phyloP scores from a whole-genome alignment of 2,329 filamentous ascomycete genomes.

The Colletotrichum lindemuthianum region DNA sequence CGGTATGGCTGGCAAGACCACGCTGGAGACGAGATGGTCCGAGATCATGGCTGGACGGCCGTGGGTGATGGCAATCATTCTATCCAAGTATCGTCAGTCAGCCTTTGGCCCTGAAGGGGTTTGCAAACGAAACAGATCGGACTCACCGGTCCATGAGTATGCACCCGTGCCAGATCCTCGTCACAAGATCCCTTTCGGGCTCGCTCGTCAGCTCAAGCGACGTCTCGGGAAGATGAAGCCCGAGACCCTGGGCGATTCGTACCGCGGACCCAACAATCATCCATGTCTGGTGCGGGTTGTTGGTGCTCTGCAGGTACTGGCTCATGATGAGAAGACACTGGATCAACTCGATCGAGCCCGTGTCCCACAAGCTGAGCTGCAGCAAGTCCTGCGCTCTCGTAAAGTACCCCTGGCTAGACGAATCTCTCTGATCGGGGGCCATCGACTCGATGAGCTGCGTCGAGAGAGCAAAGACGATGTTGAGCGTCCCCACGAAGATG shows the following conservation, averaged over 20 bases:
- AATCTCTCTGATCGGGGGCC: conserved; percentile 50
- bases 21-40: conserved; percentile 38
- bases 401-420: conserved; percentile 53
- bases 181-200: conserved; percentile 41
- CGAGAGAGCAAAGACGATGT: conserved; percentile 57
- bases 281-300: conserved; percentile 59
- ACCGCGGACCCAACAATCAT: conserved; percentile 58
- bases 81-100: conserved; percentile 27
- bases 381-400: conserved; percentile 53
- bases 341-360: conserved; percentile 54
- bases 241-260: conserved; percentile 57
- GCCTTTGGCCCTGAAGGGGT: background rate
- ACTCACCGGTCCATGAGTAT: conserved; percentile 51
- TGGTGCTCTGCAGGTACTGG: conserved; percentile 60
- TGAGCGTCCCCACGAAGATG: conserved; percentile 55
- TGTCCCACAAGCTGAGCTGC: conserved; percentile 53
- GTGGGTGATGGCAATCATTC: conserved; percentile 49
- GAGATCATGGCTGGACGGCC: conserved; percentile 50
- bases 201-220: conserved; percentile 33
- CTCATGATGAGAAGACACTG: conserved; percentile 59
- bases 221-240: conserved; percentile 54
- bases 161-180: conserved; percentile 50
- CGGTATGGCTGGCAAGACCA: conserved; percentile 41
- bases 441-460: conserved; percentile 55
- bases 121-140: rapidly evolving